Conservation (phyloP, 768 basidiomycete species). For the Termitomyces titanicus region DNA sequence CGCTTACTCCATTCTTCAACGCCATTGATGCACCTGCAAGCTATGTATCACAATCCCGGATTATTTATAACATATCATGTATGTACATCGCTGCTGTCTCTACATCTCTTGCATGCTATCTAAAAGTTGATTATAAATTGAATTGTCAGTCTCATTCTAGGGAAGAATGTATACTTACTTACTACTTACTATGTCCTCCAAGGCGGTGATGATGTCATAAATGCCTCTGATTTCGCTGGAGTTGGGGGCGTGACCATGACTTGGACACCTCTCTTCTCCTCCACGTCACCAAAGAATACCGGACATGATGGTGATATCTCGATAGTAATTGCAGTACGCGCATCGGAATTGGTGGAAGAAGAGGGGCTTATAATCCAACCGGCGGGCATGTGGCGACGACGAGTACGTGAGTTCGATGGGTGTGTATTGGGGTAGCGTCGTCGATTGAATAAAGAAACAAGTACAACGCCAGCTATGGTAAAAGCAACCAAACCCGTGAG, state of each 20-base stretch:
- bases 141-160: not conserved
- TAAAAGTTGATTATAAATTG: no score
- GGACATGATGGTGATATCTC: conserved; percentile 28
- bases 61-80: conserved; percentile 7
- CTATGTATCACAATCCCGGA: not conserved
- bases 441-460: conserved; percentile 6
- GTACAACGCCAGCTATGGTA: conserved; percentile 6
- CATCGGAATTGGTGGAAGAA: conserved; percentile 3
- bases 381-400: not conserved
- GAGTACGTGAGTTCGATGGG: not conserved
- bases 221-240: conserved; percentile 18
- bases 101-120: not conserved
- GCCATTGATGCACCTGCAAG: conserved; percentile 1
- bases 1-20: no score
- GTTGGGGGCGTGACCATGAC: conserved; percentile 31
- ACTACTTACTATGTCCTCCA: not conserved
- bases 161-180: no score
- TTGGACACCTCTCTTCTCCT: conserved; percentile 18
- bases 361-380: conserved; percentile 8
- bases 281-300: conserved; percentile 22
- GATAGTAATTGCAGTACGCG: conserved; percentile 4
- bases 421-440: not conserved
- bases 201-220: not conserved
- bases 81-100: conserved; percentile 4
- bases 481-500: conserved; percentile 7